Evolutionary conservation across 2,329 filamentous ascomycete genomes (phyloP), one percentile per base, ranked within the genome.

Genomic region (Claviceps pusilla): DNA sequence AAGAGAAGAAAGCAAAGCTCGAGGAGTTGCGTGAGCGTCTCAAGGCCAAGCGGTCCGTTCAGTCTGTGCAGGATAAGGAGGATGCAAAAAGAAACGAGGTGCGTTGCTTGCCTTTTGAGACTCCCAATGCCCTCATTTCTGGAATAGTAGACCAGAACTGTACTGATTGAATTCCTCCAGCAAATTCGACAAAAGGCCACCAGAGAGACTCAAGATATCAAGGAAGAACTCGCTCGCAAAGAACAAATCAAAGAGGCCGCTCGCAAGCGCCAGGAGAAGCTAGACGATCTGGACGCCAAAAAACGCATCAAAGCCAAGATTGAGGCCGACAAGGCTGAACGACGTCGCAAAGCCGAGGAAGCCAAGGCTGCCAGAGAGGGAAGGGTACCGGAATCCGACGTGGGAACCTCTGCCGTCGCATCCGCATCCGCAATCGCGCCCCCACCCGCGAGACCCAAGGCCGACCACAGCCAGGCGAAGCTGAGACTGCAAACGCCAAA

Each of bases 221-320:
- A 95, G 72, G 93, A 98, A 67, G 87, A 95, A 58, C 76, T 97
- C 24, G 76, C 83, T 62, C 84, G 84, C 64, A 93, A 95, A 68
- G 87, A 97, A 72, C 88, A 89, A 66, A 80, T 96, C 66, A 95
- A 96, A 70, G 89, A 95, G 62, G 90, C 89, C 0, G 84, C 84
- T 52, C 80, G 82, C 63, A 96, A 96, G 75, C 83, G 84, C 54
- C 80, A 84, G 63, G 93, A 98, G 73, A 96, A 96, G 74, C 73
- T 80, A 46, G 88, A 86, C 16, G 93, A 97, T 53, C 69, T 85
- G 9, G 88, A 89, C 47, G 91, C 89, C 11, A 93, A 91, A 75
- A 87, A 85, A 69, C 82, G 87, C 41, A 91, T 96, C 68, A 85
- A 89, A 71, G 90, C 89, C 55, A 90, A 90, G 76, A 95, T 98